These are phyloP conservation scores for Tuber calosporum DNA, from an alignment of 495 filamentous ascomycete genomes.

Conservation along the genomic window DNA sequence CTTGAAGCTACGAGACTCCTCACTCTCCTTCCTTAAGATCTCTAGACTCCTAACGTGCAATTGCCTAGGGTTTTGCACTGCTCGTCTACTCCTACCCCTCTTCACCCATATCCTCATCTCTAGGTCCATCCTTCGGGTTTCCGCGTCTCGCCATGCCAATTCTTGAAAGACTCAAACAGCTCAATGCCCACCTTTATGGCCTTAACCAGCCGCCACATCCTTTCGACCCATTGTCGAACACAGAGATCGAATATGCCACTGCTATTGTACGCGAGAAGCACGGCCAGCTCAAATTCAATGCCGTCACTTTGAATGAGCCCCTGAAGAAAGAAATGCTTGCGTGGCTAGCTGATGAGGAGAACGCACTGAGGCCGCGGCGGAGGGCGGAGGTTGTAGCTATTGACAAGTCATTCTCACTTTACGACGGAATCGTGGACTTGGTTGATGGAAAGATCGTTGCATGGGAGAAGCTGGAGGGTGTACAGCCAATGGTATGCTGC, in stretches of 20 bases:
- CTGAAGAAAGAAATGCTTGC: slow-evolving; percentile 78
- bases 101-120: background rate
- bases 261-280: slow-evolving; percentile 63
- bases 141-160: slow-evolving; percentile 12
- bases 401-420: slow-evolving; percentile 68
- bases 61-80: background rate
- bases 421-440: slow-evolving; percentile 77
- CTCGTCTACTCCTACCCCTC: background rate
- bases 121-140: background rate
- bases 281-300: slow-evolving; percentile 73
- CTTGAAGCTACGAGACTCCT: background rate
- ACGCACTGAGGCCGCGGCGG: slow-evolving; percentile 58
- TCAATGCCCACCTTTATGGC: slow-evolving; percentile 58
- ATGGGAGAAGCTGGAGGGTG: slow-evolving; percentile 71
- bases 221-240: slow-evolving; percentile 70
- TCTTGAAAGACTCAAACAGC: slow-evolving; percentile 61
- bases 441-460: slow-evolving; percentile 60
- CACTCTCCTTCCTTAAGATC: background rate
- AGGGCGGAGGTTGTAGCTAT: slow-evolving; percentile 84
- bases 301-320: slow-evolving; percentile 80
- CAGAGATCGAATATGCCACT: slow-evolving; percentile 72
- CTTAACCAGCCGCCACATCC: slow-evolving; percentile 59
- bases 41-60: background rate
- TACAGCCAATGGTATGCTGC: slow-evolving; percentile 66
- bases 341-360: slow-evolving; percentile 64